These are phyloP conservation scores for Heterobasidion parviporum DNA, from an alignment of 1,284 basidiomycete genomes.

Conservation along the genomic window DNA sequence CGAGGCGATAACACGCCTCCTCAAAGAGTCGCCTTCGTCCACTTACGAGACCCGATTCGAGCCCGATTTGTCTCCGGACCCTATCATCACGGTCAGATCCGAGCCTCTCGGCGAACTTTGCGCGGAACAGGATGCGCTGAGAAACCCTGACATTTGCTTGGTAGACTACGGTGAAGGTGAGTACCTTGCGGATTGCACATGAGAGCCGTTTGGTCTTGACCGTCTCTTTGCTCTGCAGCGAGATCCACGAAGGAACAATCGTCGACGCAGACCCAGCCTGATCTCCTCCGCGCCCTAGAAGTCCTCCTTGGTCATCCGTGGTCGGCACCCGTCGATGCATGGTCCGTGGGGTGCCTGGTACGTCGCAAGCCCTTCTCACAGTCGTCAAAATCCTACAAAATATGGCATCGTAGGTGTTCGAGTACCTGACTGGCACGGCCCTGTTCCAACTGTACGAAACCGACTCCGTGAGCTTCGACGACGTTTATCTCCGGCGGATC, in stretches of 20 bases:
- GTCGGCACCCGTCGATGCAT: no score
- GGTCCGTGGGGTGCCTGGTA: background rate
- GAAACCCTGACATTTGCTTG: slow-evolving; percentile 3
- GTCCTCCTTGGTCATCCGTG: no score
- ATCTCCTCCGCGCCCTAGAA: no score
- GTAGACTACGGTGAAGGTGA: background rate
- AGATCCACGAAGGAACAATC: no score
- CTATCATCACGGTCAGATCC: slow-evolving; percentile 7
- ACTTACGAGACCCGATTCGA: slow-evolving; percentile 7
- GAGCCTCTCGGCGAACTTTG: slow-evolving; percentile 6
- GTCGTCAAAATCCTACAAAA: background rate
- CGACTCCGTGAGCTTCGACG: background rate
- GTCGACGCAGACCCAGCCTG: no score
- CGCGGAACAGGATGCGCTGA: background rate
- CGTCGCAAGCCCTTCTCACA: background rate
- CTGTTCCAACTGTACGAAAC: background rate
- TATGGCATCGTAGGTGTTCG: background rate
- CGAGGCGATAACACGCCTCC: background rate
- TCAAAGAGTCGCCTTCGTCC: slow-evolving; percentile 1
- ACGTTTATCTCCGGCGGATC: background rate
- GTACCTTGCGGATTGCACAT: background rate
- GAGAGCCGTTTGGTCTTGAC: background rate
- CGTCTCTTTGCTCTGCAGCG: background rate
- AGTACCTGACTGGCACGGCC: background rate
- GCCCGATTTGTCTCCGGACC: slow-evolving; percentile 5